Conservation (phyloP, 345 rosid species). For the Leavenworthia alabamica region DNA sequence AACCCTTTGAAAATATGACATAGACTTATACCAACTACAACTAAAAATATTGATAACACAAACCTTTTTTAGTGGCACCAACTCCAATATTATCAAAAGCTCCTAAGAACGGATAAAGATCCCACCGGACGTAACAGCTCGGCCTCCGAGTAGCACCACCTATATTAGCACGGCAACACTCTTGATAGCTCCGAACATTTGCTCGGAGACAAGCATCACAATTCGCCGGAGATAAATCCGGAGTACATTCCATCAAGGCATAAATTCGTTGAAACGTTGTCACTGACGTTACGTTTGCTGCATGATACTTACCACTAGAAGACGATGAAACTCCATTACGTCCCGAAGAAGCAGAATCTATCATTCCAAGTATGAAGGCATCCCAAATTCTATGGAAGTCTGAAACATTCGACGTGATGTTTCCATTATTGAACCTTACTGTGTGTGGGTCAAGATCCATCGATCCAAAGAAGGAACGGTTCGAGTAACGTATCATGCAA, state of each 20-base stretch:
- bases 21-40: no score
- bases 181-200: constrained; percentile 6
- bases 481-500: constrained; percentile 34
- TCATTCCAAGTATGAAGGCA: neutral
- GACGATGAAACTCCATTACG: neutral
- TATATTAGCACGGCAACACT: constrained; percentile 18
- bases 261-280: constrained; percentile 16
- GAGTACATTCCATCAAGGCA: constrained; percentile 40
- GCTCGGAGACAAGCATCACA: constrained; percentile 31
- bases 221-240: constrained; percentile 23
- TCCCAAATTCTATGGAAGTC: constrained; percentile 29
- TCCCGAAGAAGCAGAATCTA: neutral
- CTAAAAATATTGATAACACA: no score
- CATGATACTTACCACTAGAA: constrained; percentile 30
- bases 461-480: neutral
- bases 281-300: neutral
- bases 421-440: neutral
- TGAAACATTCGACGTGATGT: neutral
- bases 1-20: no score
- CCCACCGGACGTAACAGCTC: constrained; percentile 39
- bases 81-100: constrained; percentile 14
- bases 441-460: neutral
- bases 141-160: constrained; percentile 34
- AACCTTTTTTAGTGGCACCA: no score
- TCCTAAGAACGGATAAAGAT: constrained; percentile 28